A percentile compares a stretch with the other conserved stretches of the same genome.
Conservation (phyloP, 331 rosid genomes). For the Quercus tomentella region DNA sequence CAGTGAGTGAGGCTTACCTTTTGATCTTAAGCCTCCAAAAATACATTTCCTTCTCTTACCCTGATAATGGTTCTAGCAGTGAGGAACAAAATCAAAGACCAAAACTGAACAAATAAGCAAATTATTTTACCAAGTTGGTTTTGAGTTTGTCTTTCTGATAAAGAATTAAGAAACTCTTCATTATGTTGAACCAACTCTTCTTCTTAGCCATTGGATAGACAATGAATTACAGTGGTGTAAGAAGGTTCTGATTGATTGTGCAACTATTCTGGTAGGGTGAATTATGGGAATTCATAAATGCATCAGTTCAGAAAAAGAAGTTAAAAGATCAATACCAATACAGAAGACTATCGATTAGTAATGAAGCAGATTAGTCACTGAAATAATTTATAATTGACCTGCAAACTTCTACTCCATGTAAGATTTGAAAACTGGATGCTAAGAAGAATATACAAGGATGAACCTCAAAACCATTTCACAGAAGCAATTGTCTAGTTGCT, state of each 20-base stretch:
- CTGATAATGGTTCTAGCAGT: slow-evolving; percentile 17
- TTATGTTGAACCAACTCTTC: slow-evolving; percentile 64
- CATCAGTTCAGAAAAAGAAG: neutral
- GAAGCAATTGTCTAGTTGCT: no score
- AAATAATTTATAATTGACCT: neutral
- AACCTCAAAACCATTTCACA: no score
- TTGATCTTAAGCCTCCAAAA: slow-evolving; percentile 49
- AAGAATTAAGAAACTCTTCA: slow-evolving; percentile 49
- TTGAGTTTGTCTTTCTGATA: slow-evolving; percentile 44
- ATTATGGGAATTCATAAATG: neutral
- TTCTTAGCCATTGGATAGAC: slow-evolving; percentile 63
- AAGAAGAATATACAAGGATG: neutral
- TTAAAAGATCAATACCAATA: neutral
- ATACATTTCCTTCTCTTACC: slow-evolving; percentile 70
- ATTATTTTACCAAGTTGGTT: slow-evolving; percentile 51
- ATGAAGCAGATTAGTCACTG: neutral
- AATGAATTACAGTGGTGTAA: slow-evolving; percentile 11
- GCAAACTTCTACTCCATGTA: neutral
- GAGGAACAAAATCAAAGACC: neutral
- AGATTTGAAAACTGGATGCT: neutral
- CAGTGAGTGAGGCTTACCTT: slow-evolving; percentile 47
- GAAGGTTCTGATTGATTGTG: neutral
- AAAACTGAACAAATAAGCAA: slow-evolving; percentile 8
- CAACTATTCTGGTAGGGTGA: neutral
- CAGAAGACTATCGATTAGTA: neutral